Evolutionary conservation across 345 rosid genomes (phyloP).

Genomic region (Triadica sebifera): DNA sequence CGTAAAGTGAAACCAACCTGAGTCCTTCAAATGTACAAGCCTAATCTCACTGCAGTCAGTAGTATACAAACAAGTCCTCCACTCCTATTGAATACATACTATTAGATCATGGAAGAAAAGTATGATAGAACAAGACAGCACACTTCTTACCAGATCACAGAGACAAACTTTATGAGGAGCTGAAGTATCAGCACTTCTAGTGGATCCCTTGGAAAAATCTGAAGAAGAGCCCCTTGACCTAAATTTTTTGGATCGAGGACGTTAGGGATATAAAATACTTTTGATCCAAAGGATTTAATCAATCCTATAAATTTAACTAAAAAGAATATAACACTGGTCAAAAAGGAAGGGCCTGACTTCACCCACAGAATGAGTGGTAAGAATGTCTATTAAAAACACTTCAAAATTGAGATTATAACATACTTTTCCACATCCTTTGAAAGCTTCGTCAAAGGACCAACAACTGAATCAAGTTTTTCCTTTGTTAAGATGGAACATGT

Average conservation of each 20-base stretch:
- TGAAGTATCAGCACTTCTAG: conserved; percentile 44
- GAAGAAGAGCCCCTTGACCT: conserved; percentile 62
- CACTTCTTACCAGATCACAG: conserved; percentile 60
- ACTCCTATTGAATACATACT: conserved; percentile 49
- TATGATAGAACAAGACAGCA: conserved; percentile 15
- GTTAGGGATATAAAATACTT: conserved; percentile 19
- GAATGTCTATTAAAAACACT: conserved; percentile 5
- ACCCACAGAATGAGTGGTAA: background rate
- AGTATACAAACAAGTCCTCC: conserved; percentile 70
- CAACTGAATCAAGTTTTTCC: conserved; percentile 78
- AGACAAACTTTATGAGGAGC: conserved; percentile 48
- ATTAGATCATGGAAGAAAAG: conserved; percentile 21
- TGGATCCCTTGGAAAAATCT: conserved; percentile 45
- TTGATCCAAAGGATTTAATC: background rate
- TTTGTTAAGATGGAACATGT: conserved; percentile 74
- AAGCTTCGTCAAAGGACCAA: conserved; percentile 73
- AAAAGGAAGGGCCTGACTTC: background rate
- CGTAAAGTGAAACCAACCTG: conserved; percentile 44
- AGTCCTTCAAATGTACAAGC: conserved; percentile 58
- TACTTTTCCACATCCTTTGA: conserved; percentile 66
- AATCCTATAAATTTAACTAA: background rate
- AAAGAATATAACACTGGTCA: background rate
- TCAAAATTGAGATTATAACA: conserved; percentile 22
- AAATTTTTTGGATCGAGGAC: conserved; percentile 18
- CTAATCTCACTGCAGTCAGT: conserved; percentile 91